Evolutionary conservation across 2,329 filamentous ascomycete genomes (phyloP).

Genomic region (Teratosphaeria gauchensis): DNA sequence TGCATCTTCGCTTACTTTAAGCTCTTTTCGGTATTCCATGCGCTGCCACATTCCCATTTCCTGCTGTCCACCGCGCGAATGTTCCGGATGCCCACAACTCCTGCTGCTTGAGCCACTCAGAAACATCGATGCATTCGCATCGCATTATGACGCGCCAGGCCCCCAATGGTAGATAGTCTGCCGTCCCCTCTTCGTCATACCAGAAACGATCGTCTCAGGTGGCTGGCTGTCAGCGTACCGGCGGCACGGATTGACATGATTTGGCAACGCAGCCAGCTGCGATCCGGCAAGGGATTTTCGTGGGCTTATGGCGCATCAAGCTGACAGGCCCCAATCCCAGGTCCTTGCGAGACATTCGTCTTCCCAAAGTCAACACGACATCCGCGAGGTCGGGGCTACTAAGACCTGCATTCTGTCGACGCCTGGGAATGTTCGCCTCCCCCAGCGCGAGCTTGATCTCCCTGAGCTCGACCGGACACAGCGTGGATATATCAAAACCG

Average conservation of each 20-base stretch:
- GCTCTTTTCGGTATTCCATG: no score
- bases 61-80: not conserved
- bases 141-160: no score
- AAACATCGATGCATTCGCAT: not conserved
- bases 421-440: not conserved
- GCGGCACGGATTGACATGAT: not conserved
- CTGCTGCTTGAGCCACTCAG: not conserved
- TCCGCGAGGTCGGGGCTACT: not conserved
- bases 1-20: no score
- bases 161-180: no score
- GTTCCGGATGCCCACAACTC: not conserved
- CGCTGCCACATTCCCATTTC: no score
- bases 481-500: not conserved
- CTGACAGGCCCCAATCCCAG: not conserved
- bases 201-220: not conserved
- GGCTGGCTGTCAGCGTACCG: not conserved
- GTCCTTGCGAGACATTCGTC: not conserved
- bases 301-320: not conserved
- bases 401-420: not conserved
- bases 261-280: not conserved
- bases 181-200: not conserved
- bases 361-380: not conserved
- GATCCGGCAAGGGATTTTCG: not conserved
- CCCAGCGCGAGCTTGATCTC: not conserved
- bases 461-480: not conserved